Base-by-base conservation (phyloP, 2,329 filamentous ascomycete species). In the Microsporum canis region DNA sequence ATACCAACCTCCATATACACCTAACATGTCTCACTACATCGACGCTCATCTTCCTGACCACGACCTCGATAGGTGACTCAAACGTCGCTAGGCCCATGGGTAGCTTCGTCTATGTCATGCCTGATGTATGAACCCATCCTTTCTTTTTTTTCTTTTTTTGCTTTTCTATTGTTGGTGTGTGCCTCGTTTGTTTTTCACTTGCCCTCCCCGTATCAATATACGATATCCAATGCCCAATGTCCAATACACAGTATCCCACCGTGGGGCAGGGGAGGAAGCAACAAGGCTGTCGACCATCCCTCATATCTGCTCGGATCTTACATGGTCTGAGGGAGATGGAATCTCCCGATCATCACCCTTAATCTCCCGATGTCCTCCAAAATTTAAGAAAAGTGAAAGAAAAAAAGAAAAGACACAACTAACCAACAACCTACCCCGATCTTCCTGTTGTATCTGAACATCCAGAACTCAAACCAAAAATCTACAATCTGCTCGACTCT, bases 61-160 rank as follows among this genome's bases (percentile, higher is more conserved):
- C 80, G 0, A 80, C 80, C 5, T 75, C 77, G 1, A 69, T 77
- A 1, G 81, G 73, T 2, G 73, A 77, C 47, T 72, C 71, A 23
- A 67, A 69, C 0, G 68, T 69, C 58, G 68, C 71, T 36, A 76
- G 82, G 45, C 77, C 82, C 57, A 81, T 97, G 74, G 92, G 94
- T 2, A 96, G 90, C 57, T 92, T 97, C 70, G 89, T 97, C 53
- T 97, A 96, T 71, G 89, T 91, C 2, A 83, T 99, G 72, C 92
- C 94, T 14, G 88, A 96, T 76, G 94, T 96, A 77, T 68, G 78
- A 71, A 59, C 57, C 14, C 17, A 57, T 53, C 27, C 36, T 27
- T 31, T 57, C n/a, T 5, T 57, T 53, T 41, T 57, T 17, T n/a
- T 34, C 17, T 47, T 8, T 34, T 56, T n/a, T 57, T 36, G 5